phyloP scores from a whole-genome alignment of 2,329 filamentous ascomycete genomes.

The Fusarium nanum region DNA sequence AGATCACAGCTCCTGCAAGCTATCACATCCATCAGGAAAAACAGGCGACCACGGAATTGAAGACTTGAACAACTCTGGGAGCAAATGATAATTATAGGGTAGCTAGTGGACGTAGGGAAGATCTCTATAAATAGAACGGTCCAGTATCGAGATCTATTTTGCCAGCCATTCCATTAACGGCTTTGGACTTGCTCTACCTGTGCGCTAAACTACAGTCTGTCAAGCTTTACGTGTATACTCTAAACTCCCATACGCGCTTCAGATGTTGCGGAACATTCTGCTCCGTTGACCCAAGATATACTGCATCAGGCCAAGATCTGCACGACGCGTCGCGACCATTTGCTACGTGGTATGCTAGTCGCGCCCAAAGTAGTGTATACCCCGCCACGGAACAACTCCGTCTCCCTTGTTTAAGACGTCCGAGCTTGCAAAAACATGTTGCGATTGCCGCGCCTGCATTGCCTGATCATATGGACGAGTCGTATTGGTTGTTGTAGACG shows the following conservation, averaged over 20 bases:
- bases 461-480: neutral
- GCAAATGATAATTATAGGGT: neutral
- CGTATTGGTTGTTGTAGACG: neutral
- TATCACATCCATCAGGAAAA: neutral
- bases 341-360: neutral
- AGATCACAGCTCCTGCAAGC: neutral
- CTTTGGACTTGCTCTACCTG: neutral
- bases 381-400: constrained; percentile 20
- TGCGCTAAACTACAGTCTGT: neutral
- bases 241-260: neutral
- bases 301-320: neutral
- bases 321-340: neutral
- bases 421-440: neutral
- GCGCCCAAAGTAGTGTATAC: constrained; percentile 1
- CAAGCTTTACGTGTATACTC: neutral
- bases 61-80: neutral
- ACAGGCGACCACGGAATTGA: neutral
- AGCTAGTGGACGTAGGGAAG: neutral
- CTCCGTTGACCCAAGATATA: neutral
- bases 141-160: neutral
- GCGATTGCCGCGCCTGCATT: neutral
- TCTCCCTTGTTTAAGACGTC: neutral
- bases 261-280: neutral
- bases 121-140: neutral
- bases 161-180: neutral